Percentiles rank a stretch among this genome's conserved stretches.
Evolutionary conservation across 208 protist genomes (phyloP).

Genomic region (Trypanosoma brucei): DNA sequence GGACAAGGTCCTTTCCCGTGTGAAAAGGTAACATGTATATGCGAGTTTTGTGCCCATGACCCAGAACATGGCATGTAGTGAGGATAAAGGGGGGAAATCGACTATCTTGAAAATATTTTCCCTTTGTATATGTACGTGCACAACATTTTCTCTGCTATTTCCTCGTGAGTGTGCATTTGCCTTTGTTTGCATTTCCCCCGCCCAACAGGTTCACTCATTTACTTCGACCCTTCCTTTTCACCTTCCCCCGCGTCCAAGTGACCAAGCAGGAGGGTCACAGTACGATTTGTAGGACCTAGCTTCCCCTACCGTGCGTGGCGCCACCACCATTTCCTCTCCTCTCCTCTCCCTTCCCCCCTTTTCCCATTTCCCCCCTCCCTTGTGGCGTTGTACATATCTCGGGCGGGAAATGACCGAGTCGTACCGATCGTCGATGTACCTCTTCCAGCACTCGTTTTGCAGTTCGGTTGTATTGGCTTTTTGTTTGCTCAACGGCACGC

Average conservation of each 20-base stretch:
- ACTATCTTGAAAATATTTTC: neutral
- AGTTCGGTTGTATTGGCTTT: constrained; percentile 13
- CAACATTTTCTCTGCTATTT: too few species aligned
- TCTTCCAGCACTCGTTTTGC: neutral
- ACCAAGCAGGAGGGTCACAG: too few species aligned
- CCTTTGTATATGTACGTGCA: too few species aligned
- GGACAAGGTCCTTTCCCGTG: constrained; percentile 3
- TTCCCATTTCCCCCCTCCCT: neutral
- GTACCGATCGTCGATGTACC: neutral
- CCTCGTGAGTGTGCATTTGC: too few species aligned
- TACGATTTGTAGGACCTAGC: neutral
- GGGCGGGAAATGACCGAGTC: neutral
- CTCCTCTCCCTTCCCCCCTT: neutral
- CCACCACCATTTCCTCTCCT: neutral
- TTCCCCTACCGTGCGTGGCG: neutral
- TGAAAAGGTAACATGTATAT: neutral
- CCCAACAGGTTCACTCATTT: too few species aligned
- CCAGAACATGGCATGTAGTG: neutral
- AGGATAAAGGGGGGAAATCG: neutral
- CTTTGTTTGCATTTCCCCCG: too few species aligned
- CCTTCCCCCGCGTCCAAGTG: too few species aligned
- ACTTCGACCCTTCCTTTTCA: too few species aligned
- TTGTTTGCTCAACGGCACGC: constrained; percentile 12
- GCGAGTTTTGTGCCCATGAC: neutral
- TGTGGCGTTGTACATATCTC: neutral